Conservation (phyloP, 768 basidiomycete genomes). For the Omphalotus guepiniiformis region DNA sequence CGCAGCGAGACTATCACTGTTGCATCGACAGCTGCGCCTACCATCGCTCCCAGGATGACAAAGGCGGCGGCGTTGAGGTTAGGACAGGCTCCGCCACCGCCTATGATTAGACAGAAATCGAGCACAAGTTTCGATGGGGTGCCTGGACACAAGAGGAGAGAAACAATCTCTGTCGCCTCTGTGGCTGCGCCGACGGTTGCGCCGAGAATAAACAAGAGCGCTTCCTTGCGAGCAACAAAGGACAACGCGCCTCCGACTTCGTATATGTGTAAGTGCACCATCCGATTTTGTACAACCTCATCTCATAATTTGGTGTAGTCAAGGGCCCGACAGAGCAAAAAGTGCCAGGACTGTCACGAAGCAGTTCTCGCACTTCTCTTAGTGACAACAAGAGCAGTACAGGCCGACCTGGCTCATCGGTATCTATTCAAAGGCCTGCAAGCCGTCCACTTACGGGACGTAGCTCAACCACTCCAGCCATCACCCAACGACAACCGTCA, state of each 20-base stretch:
- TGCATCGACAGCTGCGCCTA: conserved; percentile 70
- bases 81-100: conserved; percentile 45
- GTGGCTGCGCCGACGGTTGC: conserved; percentile 59
- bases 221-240: conserved; percentile 61
- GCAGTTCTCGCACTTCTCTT: conserved; percentile 35
- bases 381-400: conserved; percentile 18
- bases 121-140: conserved; percentile 70
- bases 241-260: conserved; percentile 60
- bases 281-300: neutral
- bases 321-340: conserved; percentile 39
- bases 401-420: conserved; percentile 34
- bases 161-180: conserved; percentile 68
- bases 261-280: conserved; percentile 70
- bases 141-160: conserved; percentile 79
- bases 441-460: neutral
- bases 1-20: conserved; percentile 63
- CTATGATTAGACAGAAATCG: conserved; percentile 32
- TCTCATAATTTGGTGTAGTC: conserved; percentile 31
- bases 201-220: conserved; percentile 78
- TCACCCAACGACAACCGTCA: conserved; percentile 17
- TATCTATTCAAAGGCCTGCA: conserved; percentile 21
- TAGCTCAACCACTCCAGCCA: conserved; percentile 4
- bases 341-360: conserved; percentile 39
- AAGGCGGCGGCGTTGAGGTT: conserved; percentile 68
- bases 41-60: conserved; percentile 70